These are phyloP conservation scores for Aspergillus spinulosporus DNA, from an alignment of 2,329 filamentous ascomycete genomes.

Conservation along the genomic window DNA sequence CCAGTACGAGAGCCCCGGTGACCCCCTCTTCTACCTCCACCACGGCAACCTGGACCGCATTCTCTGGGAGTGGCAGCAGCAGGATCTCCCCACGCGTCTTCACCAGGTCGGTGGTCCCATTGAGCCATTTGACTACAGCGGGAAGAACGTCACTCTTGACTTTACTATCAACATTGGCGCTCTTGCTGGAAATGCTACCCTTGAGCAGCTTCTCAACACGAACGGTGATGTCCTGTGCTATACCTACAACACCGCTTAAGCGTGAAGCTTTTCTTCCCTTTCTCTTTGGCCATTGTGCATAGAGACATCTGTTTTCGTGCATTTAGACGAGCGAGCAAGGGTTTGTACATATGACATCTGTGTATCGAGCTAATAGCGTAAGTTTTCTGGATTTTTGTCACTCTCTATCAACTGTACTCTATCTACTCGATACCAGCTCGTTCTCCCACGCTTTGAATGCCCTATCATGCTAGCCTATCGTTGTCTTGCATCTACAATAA, in stretches of 20 bases:
- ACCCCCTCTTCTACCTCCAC: slow-evolving; percentile 42
- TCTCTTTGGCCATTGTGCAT: background rate
- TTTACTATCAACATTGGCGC: slow-evolving; percentile 21
- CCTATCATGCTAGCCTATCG: no score
- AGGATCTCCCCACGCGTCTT: slow-evolving; percentile 31
- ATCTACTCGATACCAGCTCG: no score
- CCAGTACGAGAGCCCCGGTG: slow-evolving; percentile 21
- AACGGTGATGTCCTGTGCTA: slow-evolving; percentile 16
- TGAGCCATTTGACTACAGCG: slow-evolving; percentile 23
- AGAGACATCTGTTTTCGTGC: background rate
- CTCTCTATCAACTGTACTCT: no score
- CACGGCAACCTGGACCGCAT: slow-evolving; percentile 40
- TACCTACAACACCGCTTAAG: slow-evolving; percentile 7
- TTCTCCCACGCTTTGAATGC: no score
- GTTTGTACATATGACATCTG: no score
- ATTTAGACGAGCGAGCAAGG: no score
- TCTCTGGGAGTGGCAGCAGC: slow-evolving; percentile 37
- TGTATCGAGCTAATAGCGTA: no score
- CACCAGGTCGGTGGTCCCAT: slow-evolving; percentile 39
- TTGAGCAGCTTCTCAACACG: slow-evolving; percentile 18
- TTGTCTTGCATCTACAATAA: no score
- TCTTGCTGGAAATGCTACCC: slow-evolving; percentile 15
- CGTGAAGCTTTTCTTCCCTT: background rate
- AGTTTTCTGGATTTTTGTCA: no score
- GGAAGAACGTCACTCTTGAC: slow-evolving; percentile 18